Base-by-base conservation (phyloP, 2,329 filamentous ascomycete species). In the Verticillium dahliae region DNA sequence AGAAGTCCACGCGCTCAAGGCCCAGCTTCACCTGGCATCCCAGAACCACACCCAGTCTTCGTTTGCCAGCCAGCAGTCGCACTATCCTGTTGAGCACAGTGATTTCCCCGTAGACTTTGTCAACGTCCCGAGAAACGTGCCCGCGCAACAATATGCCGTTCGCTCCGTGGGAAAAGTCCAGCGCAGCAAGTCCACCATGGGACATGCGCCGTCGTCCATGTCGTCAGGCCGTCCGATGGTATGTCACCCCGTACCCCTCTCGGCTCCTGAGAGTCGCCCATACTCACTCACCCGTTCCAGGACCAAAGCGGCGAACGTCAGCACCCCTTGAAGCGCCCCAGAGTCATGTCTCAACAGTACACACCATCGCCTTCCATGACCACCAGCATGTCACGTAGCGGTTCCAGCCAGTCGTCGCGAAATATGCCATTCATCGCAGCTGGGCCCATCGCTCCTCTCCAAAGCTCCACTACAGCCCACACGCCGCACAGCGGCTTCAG, bases 371-470 rank as follows among this genome's bases (percentile, higher is more conserved):
- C 60, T 34, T 57, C 63, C 58, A 65, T 65, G 64, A 59, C 58
- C 31, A 34, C 62, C 18, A 58, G 62, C 57, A 65, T 65, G 64
- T 33, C 64, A 10, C 78, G 80, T 61, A 76, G 73, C 60, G 69
- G 71, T 14, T 82, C 80, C 45, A 77, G 73, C 65, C 71, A 74
- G 37, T 78, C 78, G 10, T 74, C 76, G 33, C 71, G 68, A 58
- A 71, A 74, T 34, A 75, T 74, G 56, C 75, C 78, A 39, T 80
- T 79, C 60, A 71, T 71, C 62, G 69, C 65, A 66, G 72, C 69
- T 38, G 69, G 69, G 56, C 71, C 72, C 60, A 70, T 77, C 65
- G 72, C 75, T 3, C 72, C 72, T 57, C 67, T 68, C 38, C 69
- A 69, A 34, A 67, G 65, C 27, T 33, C 59, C 62, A 60, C 65